These are phyloP conservation scores for Paxillus ammoniavirescens DNA, from an alignment of 768 basidiomycete species.

Conservation along the genomic window DNA sequence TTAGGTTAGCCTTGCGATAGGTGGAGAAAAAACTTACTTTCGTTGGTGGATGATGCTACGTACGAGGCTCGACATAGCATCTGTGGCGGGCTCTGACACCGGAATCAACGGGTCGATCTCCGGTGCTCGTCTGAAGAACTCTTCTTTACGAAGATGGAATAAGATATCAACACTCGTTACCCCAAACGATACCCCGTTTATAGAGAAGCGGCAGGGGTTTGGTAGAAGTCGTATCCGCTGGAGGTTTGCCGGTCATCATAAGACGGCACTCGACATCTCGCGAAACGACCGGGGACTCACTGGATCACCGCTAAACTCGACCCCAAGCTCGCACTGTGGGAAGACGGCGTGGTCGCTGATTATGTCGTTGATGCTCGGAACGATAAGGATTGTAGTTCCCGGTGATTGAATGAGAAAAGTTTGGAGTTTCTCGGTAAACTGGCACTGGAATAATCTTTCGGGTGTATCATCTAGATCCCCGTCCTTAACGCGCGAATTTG, in stretches of 20 bases:
- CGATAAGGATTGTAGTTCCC: conserved; percentile 67
- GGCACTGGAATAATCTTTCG: conserved; percentile 61
- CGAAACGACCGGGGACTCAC: conserved; percentile 37
- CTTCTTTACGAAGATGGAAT: conserved; percentile 86
- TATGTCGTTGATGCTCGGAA: conserved; percentile 84
- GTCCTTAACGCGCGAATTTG: conserved; percentile 68
- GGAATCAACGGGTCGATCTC: conserved; percentile 52
- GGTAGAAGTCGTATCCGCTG: conserved; percentile 80
- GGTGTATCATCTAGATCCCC: conserved; percentile 74
- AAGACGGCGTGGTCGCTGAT: conserved; percentile 78
- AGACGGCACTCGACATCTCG: neutral
- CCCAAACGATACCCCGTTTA: conserved; percentile 82
- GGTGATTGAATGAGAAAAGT: conserved; percentile 61
- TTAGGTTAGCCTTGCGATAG: neutral
- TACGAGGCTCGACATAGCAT: conserved; percentile 76
- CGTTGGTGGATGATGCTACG: conserved; percentile 84
- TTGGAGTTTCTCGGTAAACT: conserved; percentile 57
- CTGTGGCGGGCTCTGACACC: conserved; percentile 49
- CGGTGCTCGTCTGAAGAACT: conserved; percentile 65
- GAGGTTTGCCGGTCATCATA: neutral
- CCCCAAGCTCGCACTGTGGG: conserved; percentile 71
- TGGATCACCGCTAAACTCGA: conserved; percentile 44
- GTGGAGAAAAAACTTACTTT: conserved; percentile 47
- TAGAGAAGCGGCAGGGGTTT: conserved; percentile 82
- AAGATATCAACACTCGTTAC: conserved; percentile 83